phyloP scores from a whole-genome alignment of 2,329 filamentous ascomycete species.

The Nigrospora oryzae region DNA sequence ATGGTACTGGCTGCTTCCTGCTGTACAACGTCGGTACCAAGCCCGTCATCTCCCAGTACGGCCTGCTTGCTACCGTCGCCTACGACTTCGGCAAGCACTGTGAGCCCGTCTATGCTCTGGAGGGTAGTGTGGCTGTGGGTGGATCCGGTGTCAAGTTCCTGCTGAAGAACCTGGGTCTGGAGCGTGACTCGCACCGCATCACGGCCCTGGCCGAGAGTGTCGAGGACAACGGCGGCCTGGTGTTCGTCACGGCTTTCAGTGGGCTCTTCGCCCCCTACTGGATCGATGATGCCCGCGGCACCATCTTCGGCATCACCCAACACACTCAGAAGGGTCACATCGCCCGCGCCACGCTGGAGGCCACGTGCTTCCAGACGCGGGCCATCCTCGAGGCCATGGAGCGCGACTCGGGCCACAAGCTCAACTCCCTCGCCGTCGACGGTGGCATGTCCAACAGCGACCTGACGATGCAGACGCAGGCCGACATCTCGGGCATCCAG shows the following conservation, averaged over 20 bases:
- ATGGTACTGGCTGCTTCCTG: constrained; percentile 83
- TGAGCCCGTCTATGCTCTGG: constrained; percentile 67
- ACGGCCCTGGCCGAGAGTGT: constrained; percentile 43
- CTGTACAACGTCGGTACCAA: constrained; percentile 81
- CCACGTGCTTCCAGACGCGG: constrained; percentile 86
- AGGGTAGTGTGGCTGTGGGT: constrained; percentile 76
- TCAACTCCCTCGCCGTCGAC: constrained; percentile 73
- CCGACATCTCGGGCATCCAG: constrained; percentile 73
- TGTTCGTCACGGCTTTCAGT: constrained; percentile 85
- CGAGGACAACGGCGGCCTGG: constrained; percentile 70
- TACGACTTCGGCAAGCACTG: constrained; percentile 63
- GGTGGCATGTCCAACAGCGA: constrained; percentile 86
- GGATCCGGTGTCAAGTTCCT: constrained; percentile 74
- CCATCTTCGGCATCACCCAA: constrained; percentile 78
- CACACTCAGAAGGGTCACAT: constrained; percentile 82
- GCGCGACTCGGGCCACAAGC: constrained; percentile 68
- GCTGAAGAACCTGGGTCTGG: constrained; percentile 54
- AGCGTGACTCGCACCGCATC: constrained; percentile 40
- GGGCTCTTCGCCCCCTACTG: constrained; percentile 90
- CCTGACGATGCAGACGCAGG: constrained; percentile 86
- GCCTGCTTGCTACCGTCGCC: constrained; percentile 77
- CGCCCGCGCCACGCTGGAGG: constrained; percentile 81
- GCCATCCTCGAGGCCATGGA: constrained; percentile 91
- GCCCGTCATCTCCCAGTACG: constrained; percentile 77
- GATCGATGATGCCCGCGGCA: constrained; percentile 88